Base-by-base conservation (phyloP, 805 yeast species). In the Metschnikowia corniflorae region DNA sequence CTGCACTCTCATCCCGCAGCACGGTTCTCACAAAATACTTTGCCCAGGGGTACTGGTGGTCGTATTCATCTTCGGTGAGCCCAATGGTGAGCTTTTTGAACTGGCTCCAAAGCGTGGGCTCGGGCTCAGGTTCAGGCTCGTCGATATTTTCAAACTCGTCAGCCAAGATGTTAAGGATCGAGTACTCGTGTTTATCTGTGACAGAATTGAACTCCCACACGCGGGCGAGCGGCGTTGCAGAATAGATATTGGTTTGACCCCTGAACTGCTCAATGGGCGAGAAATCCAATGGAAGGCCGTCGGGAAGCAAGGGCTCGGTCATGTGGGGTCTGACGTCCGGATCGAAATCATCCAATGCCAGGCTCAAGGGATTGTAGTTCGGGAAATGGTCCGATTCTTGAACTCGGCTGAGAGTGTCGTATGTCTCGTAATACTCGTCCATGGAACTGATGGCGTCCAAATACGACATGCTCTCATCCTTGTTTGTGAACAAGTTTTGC, bases 11-110 rank as follows among this genome's bases (percentile, higher is more conserved):
- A 7, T 31, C 39, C n/a, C n/a, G n/a, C 35, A 37, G 40, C 17
- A 32, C 22, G 24, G 16, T 21, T 5, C 26, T 22, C 17, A 29
- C 23, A 17, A 35, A 27, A 16, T 46, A 44, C 29, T 39, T 42
- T 7, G 53, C 50, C 51, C 52, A 48, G 5, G 52, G 52, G 18
- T 40, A 39, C 20, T 35, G 31, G n/a, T 31, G 25, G 23, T 41
- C 39, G 39, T 44, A 48, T 13, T 48, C 52, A 15, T 41, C 44
- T 12, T 42, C 49, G 16, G 25, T 34, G 26, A 40, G 37, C 1
- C 51, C 51, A 4, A 40, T 16, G 3, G 46, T 30, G 24, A 38
- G 23, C 16, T 35, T 35, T 21, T 31, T 40, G 20, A 43, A 16
- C 5, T 19, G 37, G 14, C 35, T 29, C 51, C 49, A 47, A 9